Evolutionary conservation across 1,284 basidiomycete genomes (phyloP), one percentile per base, ranked within the genome.

Genomic region (Cutaneotrichosporon sp.): DNA sequence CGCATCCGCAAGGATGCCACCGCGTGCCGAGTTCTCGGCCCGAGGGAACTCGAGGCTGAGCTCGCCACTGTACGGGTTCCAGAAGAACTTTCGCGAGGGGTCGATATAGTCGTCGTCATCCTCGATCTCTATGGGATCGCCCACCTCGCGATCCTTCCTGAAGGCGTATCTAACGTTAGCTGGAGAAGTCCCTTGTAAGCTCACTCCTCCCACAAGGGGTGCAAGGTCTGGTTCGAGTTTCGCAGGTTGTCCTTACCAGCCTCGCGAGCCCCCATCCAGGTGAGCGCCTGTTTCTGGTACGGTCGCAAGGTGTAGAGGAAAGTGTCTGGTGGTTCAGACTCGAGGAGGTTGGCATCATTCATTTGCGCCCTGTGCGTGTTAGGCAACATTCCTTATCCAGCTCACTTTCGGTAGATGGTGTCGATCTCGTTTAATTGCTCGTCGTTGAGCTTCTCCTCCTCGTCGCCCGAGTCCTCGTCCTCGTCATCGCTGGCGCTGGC

Each of bases 131-230:
- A 81, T 80, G 10, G 78, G 76, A 8, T 76, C 72, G 7, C 71
- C 75, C 11, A 69, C 66, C 0, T 58, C 64, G 10, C 71, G 70
- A 51, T 81, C 79, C 49, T 73, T 73, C 51, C 68, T 68, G 67
- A 82, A 81, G 0, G 75, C 73, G 58, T 81, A 81, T 58, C 78
- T 81, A 57, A 16, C 5, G 16, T 42, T n/a, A 53, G 51, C 4
- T 26, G 21, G 26, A 21, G 18, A 1, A 26, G 11, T 51, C 42
- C 9, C 5, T 7, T 56, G n/a, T 22, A 80, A 87, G 76, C 80
- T 38, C 30, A 97, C 90, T 93, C 88, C 81, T 91, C 90, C 95
- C 95, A 99, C 11, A 99, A 80, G 0, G 96, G 96, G 80, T 99
- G 92, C 83, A 98, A 88, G 1, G 90, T 88, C 8, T 83, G 84